Evolutionary conservation across 495 filamentous ascomycete genomes (phyloP).

Genomic region (Penicillium egyptiacum): DNA sequence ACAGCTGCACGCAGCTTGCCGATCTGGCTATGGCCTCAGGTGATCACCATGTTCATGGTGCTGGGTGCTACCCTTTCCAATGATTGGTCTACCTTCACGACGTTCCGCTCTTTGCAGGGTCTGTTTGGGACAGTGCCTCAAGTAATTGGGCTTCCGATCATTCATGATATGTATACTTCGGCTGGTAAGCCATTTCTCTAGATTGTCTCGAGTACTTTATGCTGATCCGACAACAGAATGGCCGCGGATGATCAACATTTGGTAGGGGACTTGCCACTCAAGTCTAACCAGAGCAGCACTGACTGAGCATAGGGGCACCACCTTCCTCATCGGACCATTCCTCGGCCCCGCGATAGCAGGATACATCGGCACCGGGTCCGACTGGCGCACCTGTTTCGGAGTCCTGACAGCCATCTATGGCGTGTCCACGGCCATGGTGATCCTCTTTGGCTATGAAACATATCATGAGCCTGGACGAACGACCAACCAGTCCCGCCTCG

Average conservation of each 20-base stretch:
- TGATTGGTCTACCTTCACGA: conserved; percentile 47
- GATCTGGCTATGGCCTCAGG: conserved; percentile 53
- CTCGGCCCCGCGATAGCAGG: conserved; percentile 47
- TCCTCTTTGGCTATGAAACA: conserved; percentile 51
- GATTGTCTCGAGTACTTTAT: background rate
- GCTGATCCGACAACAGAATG: conserved; percentile 31
- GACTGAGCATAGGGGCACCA: conserved; percentile 34
- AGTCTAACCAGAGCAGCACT: background rate
- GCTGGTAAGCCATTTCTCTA: conserved; percentile 26
- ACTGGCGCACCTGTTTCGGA: conserved; percentile 48
- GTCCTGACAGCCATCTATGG: conserved; percentile 49
- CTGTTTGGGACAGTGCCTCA: conserved; percentile 49
- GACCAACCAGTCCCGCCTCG: conserved; percentile 16
- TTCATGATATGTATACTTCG: conserved; percentile 49
- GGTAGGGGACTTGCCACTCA: conserved; percentile 21
- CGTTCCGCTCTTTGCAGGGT: conserved; percentile 53
- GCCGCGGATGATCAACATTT: conserved; percentile 52
- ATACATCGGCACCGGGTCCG: conserved; percentile 36
- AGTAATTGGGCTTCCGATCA: conserved; percentile 46
- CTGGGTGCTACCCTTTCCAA: conserved; percentile 48
- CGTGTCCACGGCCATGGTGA: conserved; percentile 41
- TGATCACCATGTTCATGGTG: conserved; percentile 48
- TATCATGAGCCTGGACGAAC: conserved; percentile 35
- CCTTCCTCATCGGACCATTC: conserved; percentile 48
- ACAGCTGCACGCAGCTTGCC: conserved; percentile 35